These are phyloP conservation scores for Paecilomyces formosus DNA, from an alignment of 2,329 filamentous ascomycete genomes.

Conservation along the genomic window DNA sequence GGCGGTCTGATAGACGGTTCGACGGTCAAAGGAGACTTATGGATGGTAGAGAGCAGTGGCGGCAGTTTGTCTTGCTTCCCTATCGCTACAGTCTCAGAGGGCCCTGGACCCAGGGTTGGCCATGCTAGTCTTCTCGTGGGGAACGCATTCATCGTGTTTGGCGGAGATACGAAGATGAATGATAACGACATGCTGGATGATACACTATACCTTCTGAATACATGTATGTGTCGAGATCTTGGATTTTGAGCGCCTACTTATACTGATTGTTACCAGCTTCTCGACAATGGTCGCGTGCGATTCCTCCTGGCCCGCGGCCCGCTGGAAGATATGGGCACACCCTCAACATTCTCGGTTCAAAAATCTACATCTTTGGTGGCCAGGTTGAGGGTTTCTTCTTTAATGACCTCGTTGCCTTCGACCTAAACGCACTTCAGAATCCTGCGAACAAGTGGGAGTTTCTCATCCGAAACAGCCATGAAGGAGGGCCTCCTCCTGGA, in stretches of 20 bases:
- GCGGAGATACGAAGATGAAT: slow-evolving; percentile 95
- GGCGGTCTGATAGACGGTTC: slow-evolving; percentile 91
- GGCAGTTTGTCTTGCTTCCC: slow-evolving; percentile 85
- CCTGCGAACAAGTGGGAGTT: slow-evolving; percentile 92
- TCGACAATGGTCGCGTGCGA: slow-evolving; percentile 91
- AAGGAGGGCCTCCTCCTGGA: slow-evolving; percentile 48
- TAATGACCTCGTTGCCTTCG: slow-evolving; percentile 93
- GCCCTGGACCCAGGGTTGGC: slow-evolving; percentile 87
- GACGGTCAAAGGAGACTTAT: slow-evolving; percentile 92
- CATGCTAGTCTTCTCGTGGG: slow-evolving; percentile 91
- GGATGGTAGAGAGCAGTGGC: slow-evolving; percentile 86
- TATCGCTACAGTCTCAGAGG: slow-evolving; percentile 83
- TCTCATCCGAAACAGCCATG: slow-evolving; percentile 66
- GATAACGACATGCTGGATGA: slow-evolving; percentile 88
- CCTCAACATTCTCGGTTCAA: slow-evolving; percentile 90
- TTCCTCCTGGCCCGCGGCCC: slow-evolving; percentile 78
- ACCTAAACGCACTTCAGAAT: slow-evolving; percentile 88
- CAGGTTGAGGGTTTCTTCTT: slow-evolving; percentile 98
- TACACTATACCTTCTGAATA: slow-evolving; percentile 93
- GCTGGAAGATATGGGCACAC: slow-evolving; percentile 93
- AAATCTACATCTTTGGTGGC: slow-evolving; percentile 94
- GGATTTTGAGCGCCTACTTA: slow-evolving; percentile 7
- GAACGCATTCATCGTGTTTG: slow-evolving; percentile 98
- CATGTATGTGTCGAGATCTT: slow-evolving; percentile 59
- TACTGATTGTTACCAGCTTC: slow-evolving; percentile 56